These are phyloP conservation scores for Clonostachys sp. DNA, from an alignment of 2,329 filamentous ascomycete species.

Conservation along the genomic window DNA sequence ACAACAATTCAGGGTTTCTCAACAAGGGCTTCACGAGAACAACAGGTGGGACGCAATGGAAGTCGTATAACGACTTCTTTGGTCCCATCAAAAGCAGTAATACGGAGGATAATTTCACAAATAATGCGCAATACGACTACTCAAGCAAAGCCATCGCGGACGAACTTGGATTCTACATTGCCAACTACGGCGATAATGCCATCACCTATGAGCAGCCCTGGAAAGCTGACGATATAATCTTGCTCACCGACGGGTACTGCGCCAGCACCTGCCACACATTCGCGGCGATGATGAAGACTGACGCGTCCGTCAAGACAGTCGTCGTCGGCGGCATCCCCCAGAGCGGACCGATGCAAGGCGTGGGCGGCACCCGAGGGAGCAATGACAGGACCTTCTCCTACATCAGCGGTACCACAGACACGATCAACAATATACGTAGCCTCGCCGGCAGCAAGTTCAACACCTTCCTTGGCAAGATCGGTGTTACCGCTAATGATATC, in stretches of 20 bases:
- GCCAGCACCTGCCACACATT: constrained; percentile 57
- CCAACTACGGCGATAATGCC: constrained; percentile 28
- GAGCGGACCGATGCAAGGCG: constrained; percentile 44
- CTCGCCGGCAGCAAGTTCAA: too few species aligned
- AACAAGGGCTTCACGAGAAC: too few species aligned
- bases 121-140: constrained; percentile 1
- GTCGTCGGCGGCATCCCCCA: constrained; percentile 52
- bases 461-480: not conserved
- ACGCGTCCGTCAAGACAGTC: constrained; percentile 49
- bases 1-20: too few species aligned
- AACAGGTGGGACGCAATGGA: not conserved
- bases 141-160: constrained; percentile 21
- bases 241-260: constrained; percentile 52
- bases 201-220: constrained; percentile 15
- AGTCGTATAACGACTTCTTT: not conserved
- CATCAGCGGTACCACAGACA: not conserved
- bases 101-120: not conserved
- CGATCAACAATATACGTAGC: not conserved
- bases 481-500: not conserved
- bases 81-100: not conserved
- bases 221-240: constrained; percentile 28
- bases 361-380: constrained; percentile 55
- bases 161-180: constrained; percentile 30
- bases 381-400: constrained; percentile 13
- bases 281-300: constrained; percentile 45